Evolutionary conservation across 2,329 filamentous ascomycete genomes (phyloP), one percentile per base, ranked within the genome.

Genomic region (Sphaerulina vaccinii): DNA sequence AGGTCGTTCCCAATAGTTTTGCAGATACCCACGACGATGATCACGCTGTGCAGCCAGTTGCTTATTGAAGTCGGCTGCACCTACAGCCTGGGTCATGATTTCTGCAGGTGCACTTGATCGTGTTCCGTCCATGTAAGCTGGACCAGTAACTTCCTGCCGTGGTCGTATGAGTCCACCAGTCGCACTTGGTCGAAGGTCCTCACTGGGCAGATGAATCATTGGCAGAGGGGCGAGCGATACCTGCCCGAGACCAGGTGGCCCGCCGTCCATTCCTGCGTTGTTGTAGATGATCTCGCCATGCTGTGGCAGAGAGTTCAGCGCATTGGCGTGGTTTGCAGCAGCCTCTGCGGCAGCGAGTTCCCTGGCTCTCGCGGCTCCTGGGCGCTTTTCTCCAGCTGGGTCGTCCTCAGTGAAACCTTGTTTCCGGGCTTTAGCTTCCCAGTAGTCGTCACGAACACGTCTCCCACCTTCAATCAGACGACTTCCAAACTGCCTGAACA

Each of bases 321-420:
- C 80, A 42, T 81, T 82, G 61, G 77, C 82, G 65, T 75, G 74
- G 57, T 71, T 77, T 24, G 80, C 79, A 63, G 84, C 74, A 63
- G 84, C 74, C 45, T 87, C 86, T 47, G 86, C 85, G 10, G 87
- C 83, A 15, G 85, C 86, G 37, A 88, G 86, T 73, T 96, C 89
- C 65, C 92, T 81, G 55, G 88, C 87, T 74, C 95, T 96, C 52
- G 90, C 85, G 33, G 88, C 91, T 48, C 93, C 93, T 5, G 93
- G 93, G 58, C 93, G 81, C 77, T 99, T 97, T 73, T 99, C 93
- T 35, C 93, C 93, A 3, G 93, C 93, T 44, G 91, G 79, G 70
- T 99, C 93, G 57, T 95, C 90, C 70, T 99, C 93, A 1, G 93
- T 99, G 68, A 99, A 99, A 9, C 93, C 93, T 72, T 99, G 93